These are phyloP conservation scores for Talinum fruticosum DNA, from an alignment of 148 eudicot genomes.

Conservation along the genomic window DNA sequence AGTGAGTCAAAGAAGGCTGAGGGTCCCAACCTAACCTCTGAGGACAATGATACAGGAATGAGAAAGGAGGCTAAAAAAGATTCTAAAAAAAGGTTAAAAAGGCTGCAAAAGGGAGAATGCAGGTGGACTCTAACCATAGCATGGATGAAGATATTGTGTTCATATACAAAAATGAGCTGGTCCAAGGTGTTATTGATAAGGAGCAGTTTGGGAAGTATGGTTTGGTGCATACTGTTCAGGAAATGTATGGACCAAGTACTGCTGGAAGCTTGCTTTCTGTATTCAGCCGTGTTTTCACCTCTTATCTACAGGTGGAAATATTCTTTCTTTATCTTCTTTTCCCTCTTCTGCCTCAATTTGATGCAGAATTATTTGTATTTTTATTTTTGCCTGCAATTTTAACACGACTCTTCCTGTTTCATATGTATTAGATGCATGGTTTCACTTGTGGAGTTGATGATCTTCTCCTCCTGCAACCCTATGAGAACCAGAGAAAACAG, in stretches of 20 bases:
- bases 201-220: slow-evolving; percentile 99
- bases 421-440: slow-evolving; percentile 62
- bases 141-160: slow-evolving; percentile 68
- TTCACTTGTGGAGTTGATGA: slow-evolving; percentile 98
- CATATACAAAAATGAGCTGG: slow-evolving; percentile 80
- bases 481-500: slow-evolving; percentile 56
- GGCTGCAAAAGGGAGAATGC: slow-evolving; percentile 11
- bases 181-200: slow-evolving; percentile 96
- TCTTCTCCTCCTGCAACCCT: slow-evolving; percentile 59
- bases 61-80: slow-evolving; percentile 17
- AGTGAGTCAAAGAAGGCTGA: slow-evolving; percentile 31
- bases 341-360: background rate
- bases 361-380: background rate
- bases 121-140: slow-evolving; percentile 24
- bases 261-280: slow-evolving; percentile 92
- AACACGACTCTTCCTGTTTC: slow-evolving; percentile 11
- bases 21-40: too few relatives aligned
- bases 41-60: slow-evolving; percentile 6
- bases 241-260: slow-evolving; percentile 73
- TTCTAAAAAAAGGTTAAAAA: slow-evolving; percentile 22
- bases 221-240: slow-evolving; percentile 94
- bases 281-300: slow-evolving; percentile 74
- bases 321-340: background rate
- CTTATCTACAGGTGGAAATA: slow-evolving; percentile 65
- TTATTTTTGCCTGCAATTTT: background rate